These are phyloP conservation scores for Cladophialophora yegresii DNA, from an alignment of 2,329 filamentous ascomycete genomes.

Conservation along the genomic window DNA sequence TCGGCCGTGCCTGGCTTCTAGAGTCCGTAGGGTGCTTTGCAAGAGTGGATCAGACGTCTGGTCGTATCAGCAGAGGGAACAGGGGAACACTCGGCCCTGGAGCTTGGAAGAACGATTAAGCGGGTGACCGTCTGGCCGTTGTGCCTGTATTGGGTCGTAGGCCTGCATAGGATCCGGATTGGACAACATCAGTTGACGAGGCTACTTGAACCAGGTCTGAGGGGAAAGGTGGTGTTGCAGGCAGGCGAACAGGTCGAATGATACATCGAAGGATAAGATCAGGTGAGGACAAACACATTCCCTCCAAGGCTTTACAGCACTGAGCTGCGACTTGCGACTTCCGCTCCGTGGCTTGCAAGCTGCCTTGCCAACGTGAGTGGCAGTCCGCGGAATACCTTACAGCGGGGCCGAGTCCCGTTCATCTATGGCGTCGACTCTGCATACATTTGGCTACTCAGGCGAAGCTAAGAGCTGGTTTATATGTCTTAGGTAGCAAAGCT, in stretches of 20 bases:
- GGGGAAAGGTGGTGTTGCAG: background rate
- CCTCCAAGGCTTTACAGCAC: background rate
- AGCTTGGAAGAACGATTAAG: background rate
- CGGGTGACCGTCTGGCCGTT: background rate
- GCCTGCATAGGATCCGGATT: background rate
- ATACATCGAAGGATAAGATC: background rate
- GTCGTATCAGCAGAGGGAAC: background rate
- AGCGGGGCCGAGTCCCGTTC: background rate
- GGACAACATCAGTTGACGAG: background rate
- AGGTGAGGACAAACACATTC: background rate
- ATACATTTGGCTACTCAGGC: background rate
- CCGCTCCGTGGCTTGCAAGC: background rate
- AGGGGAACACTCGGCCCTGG: background rate
- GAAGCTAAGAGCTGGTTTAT: background rate
- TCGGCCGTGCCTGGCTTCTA: conserved; percentile 1
- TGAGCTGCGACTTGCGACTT: background rate
- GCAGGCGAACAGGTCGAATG: background rate
- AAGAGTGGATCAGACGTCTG: background rate
- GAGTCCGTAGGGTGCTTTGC: background rate
- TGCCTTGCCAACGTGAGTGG: background rate
- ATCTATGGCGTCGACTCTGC: background rate
- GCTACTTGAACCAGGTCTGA: too few species aligned
- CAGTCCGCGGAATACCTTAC: too few species aligned
- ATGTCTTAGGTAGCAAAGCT: background rate
- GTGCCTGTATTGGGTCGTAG: background rate